Percentiles rank a stretch among this genome's conserved stretches.
phyloP scores from a whole-genome alignment of 805 yeast species.

The Wickerhamomyces strasburgensis region DNA sequence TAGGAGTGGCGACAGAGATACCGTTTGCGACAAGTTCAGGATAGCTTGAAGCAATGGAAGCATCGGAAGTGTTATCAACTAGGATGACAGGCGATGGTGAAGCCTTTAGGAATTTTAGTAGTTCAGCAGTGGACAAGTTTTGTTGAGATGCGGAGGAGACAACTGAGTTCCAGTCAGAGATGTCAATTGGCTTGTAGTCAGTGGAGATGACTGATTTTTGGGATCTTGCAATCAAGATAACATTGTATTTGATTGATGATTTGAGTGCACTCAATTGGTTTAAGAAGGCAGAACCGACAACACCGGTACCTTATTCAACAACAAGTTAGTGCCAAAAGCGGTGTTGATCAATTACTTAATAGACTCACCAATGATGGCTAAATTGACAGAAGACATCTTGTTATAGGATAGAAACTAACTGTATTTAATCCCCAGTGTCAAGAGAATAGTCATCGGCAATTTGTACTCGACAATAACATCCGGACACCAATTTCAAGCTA shows the following conservation, averaged over 20 bases:
- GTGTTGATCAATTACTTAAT: no score
- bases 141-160: slow-evolving; percentile 39
- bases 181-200: slow-evolving; percentile 68
- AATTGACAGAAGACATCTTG: slow-evolving; percentile 59
- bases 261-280: slow-evolving; percentile 66
- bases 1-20: slow-evolving; percentile 94
- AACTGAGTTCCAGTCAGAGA: slow-evolving; percentile 51
- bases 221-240: slow-evolving; percentile 76
- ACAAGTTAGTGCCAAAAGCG: no score
- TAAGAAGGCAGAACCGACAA: slow-evolving; percentile 89
- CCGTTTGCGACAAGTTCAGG: slow-evolving; percentile 70
- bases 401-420: no score
- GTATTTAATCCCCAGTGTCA: no score
- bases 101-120: slow-evolving; percentile 56
- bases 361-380: slow-evolving; percentile 61
- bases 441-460: no score
- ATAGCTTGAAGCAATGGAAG: slow-evolving; percentile 68
- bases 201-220: slow-evolving; percentile 60
- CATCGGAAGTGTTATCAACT: slow-evolving; percentile 92
- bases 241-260: slow-evolving; percentile 60
- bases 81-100: slow-evolving; percentile 75
- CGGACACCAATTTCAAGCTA: neutral
- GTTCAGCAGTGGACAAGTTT: slow-evolving; percentile 49
- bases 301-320: slow-evolving; percentile 64
- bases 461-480: no score